Evolutionary conservation across 805 yeast species (phyloP), one percentile per base, ranked within the genome.

Genomic region (Candida ovalis): DNA sequence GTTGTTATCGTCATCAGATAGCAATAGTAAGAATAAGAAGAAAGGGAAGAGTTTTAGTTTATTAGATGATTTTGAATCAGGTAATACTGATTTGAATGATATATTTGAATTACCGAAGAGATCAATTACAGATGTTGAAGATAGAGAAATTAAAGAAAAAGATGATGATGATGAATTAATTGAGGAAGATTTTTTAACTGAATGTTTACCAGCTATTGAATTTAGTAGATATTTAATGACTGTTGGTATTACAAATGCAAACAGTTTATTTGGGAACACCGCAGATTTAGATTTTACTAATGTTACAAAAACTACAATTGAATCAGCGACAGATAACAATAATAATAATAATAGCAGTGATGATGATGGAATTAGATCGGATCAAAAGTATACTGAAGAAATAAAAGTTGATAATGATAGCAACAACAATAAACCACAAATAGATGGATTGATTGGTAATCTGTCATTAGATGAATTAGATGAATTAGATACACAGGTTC

Each of bases 401-500:
- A 52, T 54, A 3, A 52, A 48, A 37, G 44, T 32, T 2, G 57
- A 53, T 15, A 42, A 48, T 2, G 44, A 27, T 2, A 56, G 51
- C 12, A 42, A 48, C 2, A 55, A 50, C 15, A 47, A 48, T 13
- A 48, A 28, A 2, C 40, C 15, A 21, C 50, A 12, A 8, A 51
- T 57, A 17, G 55, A 51, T 22, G 52, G 50, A 23, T 60, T 68
- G 45, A 58, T 74, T 46, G 65, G 64, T 23, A 59, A 60, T 18
- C 46, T 61, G 9, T 64, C 66, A 8, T 57, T 70, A 33, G 63
- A 60, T 27, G 70, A 64, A 8, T 57, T 70, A 33, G 63, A 60
- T 27, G 70, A 64, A 22, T 47, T 73, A 24, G 78, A 74, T 52
- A 48, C 56, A 24, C 72, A 69, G 55, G 61, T 63, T 22, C 60